Base-by-base conservation (phyloP, 2,329 filamentous ascomycete genomes). In the Thermoascus crustaceus region DNA sequence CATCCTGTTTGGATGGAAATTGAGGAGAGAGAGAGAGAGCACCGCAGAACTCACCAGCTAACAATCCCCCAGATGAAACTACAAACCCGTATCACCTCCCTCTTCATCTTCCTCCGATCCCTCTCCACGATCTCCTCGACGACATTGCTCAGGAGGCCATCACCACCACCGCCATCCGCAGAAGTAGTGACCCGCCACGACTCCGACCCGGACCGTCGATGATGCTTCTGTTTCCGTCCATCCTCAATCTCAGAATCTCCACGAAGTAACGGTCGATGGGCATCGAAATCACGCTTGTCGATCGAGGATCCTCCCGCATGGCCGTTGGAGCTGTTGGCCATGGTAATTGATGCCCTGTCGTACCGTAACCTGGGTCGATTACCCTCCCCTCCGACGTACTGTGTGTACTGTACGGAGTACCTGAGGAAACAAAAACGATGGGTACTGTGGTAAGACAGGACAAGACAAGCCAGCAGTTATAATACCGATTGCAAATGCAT, bases 41-140 rank as follows among this genome's bases (percentile, higher is more conserved):
- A 14, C 32, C 31, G 11, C 9, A 19, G 13, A 27, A 32, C 58
- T 40, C 56, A 71, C 68, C 75, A 78, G 52, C 68, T 75, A 40
- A 80, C 55, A 36, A 80, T 65, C 22, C 75, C 76, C 71, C 72
- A 78, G 19, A 58, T 60, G 54, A 80, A 80, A 54, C 72, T 75
- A 39, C 68, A 50, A 43, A 75, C 71, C 36, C 75, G 66, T 3
- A 69, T 50, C 5, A 71, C 56, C 45, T 75, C 64, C 45, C 63
- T 68, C 42, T 68, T 67, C 63, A 79, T 67, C 43, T 61, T 68
- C 47, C 58, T 54, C 38, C 74, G 66, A 53, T 79, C 75, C 39
- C 72, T 67, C 44, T 73, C 69, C 35, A 73, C 67, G 46, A 79
- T 75, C 45, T 73, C 75, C 35, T 73, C 72, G 19, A 75, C 75